phyloP scores from a whole-genome alignment of 805 yeast genomes.

The Ogataea nonfermentans region DNA sequence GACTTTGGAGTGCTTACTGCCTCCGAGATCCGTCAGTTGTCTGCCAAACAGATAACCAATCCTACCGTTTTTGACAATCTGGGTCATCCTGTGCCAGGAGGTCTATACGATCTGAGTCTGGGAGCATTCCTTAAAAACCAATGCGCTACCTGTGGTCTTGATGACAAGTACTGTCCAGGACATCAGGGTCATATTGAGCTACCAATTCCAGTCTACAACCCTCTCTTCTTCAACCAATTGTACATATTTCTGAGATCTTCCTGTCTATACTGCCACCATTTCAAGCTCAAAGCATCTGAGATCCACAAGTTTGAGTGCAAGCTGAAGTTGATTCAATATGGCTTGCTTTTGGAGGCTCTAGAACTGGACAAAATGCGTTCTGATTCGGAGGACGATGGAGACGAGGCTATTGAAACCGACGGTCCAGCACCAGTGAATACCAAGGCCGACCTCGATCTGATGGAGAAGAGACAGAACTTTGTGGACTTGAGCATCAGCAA shows the following conservation, averaged over 20 bases:
- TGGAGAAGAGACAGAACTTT: constrained; percentile 60
- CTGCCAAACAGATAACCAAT: constrained; percentile 93
- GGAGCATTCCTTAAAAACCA: constrained; percentile 90
- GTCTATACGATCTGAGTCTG: constrained; percentile 89
- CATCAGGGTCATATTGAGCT: constrained; percentile 97
- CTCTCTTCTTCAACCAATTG: constrained; percentile 89
- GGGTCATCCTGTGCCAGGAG: constrained; percentile 94
- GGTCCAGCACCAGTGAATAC: constrained; percentile 24
- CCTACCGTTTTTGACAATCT: constrained; percentile 94
- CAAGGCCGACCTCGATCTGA: constrained; percentile 41
- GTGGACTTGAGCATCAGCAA: constrained; percentile 68
- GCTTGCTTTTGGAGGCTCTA: constrained; percentile 74
- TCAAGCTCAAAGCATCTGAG: constrained; percentile 67
- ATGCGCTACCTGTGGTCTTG: constrained; percentile 95
- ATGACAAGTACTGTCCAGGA: constrained; percentile 94
- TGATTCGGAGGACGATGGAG: constrained; percentile 38
- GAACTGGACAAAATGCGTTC: constrained; percentile 65
- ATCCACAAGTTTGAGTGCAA: constrained; percentile 76
- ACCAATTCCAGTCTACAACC: constrained; percentile 94
- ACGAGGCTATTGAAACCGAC: constrained; percentile 49
- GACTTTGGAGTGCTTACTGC: constrained; percentile 85
- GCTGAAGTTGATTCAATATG: constrained; percentile 80
- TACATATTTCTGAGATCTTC: constrained; percentile 78
- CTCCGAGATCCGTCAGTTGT: constrained; percentile 77
- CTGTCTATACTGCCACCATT: constrained; percentile 88